A percentile compares a stretch with the other conserved stretches of the same genome.
phyloP scores from a whole-genome alignment of 495 filamentous ascomycete species.

The Podospora comata region DNA sequence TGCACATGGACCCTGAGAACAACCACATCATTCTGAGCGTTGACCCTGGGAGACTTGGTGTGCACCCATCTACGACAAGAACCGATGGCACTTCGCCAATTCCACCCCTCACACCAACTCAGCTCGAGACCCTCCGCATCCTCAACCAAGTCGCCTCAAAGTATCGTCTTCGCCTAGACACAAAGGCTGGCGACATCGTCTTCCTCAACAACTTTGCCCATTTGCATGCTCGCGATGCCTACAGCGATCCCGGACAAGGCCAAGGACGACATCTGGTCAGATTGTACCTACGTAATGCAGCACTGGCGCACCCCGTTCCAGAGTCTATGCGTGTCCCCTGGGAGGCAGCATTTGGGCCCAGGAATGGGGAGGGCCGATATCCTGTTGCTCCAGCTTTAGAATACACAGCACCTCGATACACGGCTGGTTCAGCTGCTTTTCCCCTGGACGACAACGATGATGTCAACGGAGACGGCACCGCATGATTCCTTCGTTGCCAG shows the following conservation, averaged over 20 bases:
- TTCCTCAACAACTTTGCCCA: constrained; percentile 62
- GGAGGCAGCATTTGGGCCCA: constrained; percentile 41
- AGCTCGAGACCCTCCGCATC: constrained; percentile 36
- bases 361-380: constrained; percentile 29
- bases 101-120: constrained; percentile 34
- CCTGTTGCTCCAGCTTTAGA: constrained; percentile 36
- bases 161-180: constrained; percentile 41
- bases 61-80: constrained; percentile 33
- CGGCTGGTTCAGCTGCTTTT: constrained; percentile 45
- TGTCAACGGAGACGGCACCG: constrained; percentile 18
- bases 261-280: constrained; percentile 47
- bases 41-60: constrained; percentile 45
- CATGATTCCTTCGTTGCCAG: background rate
- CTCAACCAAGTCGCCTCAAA: constrained; percentile 35
- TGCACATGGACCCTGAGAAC: constrained; percentile 30
- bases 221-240: constrained; percentile 55
- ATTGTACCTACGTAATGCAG: constrained; percentile 48
- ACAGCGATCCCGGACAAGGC: constrained; percentile 35
- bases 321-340: constrained; percentile 42
- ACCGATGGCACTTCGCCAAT: constrained; percentile 11
- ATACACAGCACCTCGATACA: constrained; percentile 45
- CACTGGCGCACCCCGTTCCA: constrained; percentile 41
- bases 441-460: constrained; percentile 32
- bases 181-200: constrained; percentile 57
- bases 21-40: constrained; percentile 38